These are phyloP conservation scores for Cordyceps tenuipes DNA, from an alignment of 2,329 filamentous ascomycete species.

Conservation along the genomic window DNA sequence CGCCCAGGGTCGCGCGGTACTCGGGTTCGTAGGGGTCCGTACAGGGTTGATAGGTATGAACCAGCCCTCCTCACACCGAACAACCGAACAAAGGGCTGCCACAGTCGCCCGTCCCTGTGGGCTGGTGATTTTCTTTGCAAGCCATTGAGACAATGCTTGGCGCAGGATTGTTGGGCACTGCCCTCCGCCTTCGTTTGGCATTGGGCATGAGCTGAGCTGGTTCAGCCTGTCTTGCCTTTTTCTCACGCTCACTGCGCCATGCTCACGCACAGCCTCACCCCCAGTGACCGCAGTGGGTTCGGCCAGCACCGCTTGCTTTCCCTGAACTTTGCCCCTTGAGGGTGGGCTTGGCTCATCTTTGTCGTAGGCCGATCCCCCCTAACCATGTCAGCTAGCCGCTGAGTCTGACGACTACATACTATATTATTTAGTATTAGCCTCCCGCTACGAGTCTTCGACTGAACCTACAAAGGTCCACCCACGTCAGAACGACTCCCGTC, in stretches of 20 bases:
- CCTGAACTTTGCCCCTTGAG: neutral
- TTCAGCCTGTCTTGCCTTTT: neutral
- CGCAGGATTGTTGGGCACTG: neutral
- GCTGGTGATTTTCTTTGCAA: neutral
- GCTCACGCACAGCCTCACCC: constrained; percentile 3
- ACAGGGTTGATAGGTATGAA: neutral
- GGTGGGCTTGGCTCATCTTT: neutral
- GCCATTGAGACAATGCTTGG: neutral
- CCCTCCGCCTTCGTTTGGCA: neutral
- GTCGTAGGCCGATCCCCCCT: neutral
- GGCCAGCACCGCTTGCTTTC: neutral
- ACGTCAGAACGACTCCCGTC: neutral
- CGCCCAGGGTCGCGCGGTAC: neutral
- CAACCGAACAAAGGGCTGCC: neutral
- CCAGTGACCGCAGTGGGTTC: neutral
- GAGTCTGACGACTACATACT: neutral
- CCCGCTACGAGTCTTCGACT: neutral
- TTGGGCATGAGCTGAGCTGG: neutral
- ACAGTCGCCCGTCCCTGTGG: neutral
- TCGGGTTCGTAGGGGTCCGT: constrained; percentile 1
- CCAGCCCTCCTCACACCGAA: neutral
- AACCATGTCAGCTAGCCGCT: constrained; percentile 7
- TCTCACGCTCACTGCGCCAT: neutral
- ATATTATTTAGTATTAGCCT: neutral
- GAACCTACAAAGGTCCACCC: neutral